phyloP scores from a whole-genome alignment of 805 yeast genomes.

The Ogataea degrootiae region DNA sequence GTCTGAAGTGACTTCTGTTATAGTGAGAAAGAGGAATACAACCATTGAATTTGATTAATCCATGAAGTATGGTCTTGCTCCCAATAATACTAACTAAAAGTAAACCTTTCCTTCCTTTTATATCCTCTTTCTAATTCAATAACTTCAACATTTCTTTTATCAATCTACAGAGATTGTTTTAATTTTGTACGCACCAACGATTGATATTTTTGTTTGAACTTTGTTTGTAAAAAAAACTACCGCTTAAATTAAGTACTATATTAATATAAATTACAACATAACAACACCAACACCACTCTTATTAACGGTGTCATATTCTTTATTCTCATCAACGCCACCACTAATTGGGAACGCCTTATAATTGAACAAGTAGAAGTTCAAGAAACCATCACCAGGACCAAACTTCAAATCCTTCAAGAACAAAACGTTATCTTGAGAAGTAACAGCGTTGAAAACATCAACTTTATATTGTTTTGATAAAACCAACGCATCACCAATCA shows the following conservation, averaged over 20 bases:
- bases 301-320: slow-evolving; percentile 45
- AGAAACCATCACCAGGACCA: slow-evolving; percentile 89
- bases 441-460: slow-evolving; percentile 91
- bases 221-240: neutral
- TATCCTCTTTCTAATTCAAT: neutral
- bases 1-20: slow-evolving; percentile 10
- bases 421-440: slow-evolving; percentile 83
- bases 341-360: slow-evolving; percentile 74
- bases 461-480: slow-evolving; percentile 62
- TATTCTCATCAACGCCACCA: slow-evolving; percentile 70
- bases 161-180: no score
- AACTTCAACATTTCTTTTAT: no score
- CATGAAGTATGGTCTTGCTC: neutral
- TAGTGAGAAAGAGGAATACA: slow-evolving; percentile 19
- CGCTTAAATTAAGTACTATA: neutral
- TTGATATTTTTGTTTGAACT: neutral
- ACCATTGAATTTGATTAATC: slow-evolving; percentile 19
- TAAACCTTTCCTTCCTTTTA: neutral
- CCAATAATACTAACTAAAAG: neutral
- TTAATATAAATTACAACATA: slow-evolving; percentile 46
- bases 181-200: no score
- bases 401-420: slow-evolving; percentile 81
- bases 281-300: slow-evolving; percentile 90
- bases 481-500: slow-evolving; percentile 73
- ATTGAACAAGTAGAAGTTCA: slow-evolving; percentile 89